Conservation (phyloP, 768 basidiomycete genomes). For the Tylopilus sp. region DNA sequence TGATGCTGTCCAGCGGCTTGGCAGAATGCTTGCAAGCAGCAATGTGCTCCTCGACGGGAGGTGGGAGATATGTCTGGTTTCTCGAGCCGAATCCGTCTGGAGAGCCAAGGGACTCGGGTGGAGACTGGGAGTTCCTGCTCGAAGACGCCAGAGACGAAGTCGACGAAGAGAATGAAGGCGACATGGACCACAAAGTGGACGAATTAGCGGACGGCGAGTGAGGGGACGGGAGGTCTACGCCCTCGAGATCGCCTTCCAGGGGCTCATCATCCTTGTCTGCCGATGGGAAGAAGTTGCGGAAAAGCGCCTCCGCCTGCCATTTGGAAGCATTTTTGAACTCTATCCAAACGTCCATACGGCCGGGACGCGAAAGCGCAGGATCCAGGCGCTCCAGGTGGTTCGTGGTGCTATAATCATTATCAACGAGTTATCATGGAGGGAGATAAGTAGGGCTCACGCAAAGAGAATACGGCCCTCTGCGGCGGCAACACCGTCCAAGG, state of each 20-base stretch:
- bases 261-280: constrained; percentile 48
- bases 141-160: constrained; percentile 36
- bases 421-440: background rate
- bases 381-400: constrained; percentile 91
- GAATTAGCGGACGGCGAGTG: constrained; percentile 44
- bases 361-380: constrained; percentile 87
- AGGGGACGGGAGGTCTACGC: constrained; percentile 42
- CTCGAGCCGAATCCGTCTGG: constrained; percentile 44
- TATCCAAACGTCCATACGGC: constrained; percentile 90
- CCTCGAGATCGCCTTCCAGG: constrained; percentile 42
- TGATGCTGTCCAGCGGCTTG: constrained; percentile 60
- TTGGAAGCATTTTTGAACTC: constrained; percentile 86
- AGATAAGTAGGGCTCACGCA: constrained; percentile 54
- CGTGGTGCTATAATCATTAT: constrained; percentile 54
- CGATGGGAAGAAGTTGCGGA: constrained; percentile 89
- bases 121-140: constrained; percentile 26
- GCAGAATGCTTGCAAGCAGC: constrained; percentile 57
- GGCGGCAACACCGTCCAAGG: constrained; percentile 82
- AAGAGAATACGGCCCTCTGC: constrained; percentile 86
- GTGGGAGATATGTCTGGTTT: constrained; percentile 61
- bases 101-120: constrained; percentile 15
- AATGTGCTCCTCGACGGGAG: constrained; percentile 60
- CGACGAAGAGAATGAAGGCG: constrained; percentile 44
- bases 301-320: constrained; percentile 82
- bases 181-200: constrained; percentile 44